Conservation (phyloP, 495 filamentous ascomycete species). For the Aspergillus carlsbadensis region DNA sequence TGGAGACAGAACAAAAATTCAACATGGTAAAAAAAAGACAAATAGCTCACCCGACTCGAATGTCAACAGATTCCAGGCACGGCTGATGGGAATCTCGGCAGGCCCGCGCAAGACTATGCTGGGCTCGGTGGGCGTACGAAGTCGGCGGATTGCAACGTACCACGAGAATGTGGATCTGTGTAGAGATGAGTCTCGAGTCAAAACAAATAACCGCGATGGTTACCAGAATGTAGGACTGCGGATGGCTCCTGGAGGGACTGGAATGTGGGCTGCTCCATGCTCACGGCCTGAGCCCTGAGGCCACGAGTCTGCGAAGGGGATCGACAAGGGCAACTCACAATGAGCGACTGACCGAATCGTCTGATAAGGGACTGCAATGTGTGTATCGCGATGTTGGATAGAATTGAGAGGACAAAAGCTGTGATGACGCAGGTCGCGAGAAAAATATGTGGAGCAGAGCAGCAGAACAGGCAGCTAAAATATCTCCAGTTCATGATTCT, state of each 20-base stretch:
- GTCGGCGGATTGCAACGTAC: conserved; percentile 8
- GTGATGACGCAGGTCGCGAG: neutral
- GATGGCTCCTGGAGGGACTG: conserved; percentile 8
- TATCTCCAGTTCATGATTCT: conserved; percentile 6
- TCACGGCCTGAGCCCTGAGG: neutral
- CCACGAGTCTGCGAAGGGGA: conserved; percentile 5
- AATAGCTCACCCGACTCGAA: conserved; percentile 17
- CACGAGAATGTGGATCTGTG: conserved; percentile 21
- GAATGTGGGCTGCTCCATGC: conserved; percentile 17
- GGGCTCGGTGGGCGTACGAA: conserved; percentile 7
- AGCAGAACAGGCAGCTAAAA: conserved; percentile 13
- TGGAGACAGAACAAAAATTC: neutral
- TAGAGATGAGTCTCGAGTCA: conserved; percentile 11
- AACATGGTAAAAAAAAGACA: conserved; percentile 8
- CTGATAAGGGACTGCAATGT: conserved; percentile 2
- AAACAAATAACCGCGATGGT: conserved; percentile 15
- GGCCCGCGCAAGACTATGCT: conserved; percentile 15
- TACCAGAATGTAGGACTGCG: conserved; percentile 19
- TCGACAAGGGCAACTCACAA: conserved; percentile 10
- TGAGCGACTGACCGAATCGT: conserved; percentile 1
- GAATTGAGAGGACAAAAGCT: conserved; percentile 1
- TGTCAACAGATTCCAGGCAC: conserved; percentile 19
- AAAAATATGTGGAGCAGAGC: conserved; percentile 1
- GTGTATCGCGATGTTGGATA: neutral
- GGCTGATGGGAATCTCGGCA: conserved; percentile 18